These are phyloP conservation scores for Chrysoporthe deuterocubensis DNA, from an alignment of 2,329 filamentous ascomycete genomes.

Conservation along the genomic window DNA sequence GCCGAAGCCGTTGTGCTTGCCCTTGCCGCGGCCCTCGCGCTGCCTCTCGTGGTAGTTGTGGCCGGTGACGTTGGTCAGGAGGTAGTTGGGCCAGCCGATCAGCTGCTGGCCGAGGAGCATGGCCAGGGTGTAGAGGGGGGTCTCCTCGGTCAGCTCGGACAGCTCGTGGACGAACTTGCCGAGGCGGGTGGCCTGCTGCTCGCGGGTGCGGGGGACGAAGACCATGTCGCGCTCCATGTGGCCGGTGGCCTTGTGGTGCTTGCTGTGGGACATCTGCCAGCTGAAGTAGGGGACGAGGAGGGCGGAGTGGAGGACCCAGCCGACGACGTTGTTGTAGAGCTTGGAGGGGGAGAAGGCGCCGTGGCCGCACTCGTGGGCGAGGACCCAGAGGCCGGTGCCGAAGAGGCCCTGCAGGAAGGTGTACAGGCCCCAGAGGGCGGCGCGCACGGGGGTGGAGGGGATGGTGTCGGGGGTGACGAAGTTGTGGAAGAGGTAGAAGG, in stretches of 20 bases:
- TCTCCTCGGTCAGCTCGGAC: conserved; percentile 90
- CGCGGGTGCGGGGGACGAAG: conserved; percentile 90
- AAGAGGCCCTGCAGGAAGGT: conserved; percentile 90
- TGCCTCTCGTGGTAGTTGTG: conserved; percentile 94
- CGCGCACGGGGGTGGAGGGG: conserved; percentile 69
- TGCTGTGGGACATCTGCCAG: conserved; percentile 99
- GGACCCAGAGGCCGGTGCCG: conserved; percentile 91
- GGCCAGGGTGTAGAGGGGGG: conserved; percentile 78
- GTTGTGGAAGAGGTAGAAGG: conserved; percentile 88
- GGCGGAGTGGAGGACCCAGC: conserved; percentile 87
- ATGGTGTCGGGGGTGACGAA: conserved; percentile 86
- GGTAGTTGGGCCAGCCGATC: conserved; percentile 90
- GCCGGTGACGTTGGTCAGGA: conserved; percentile 89
- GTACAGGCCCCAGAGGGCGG: conserved; percentile 65
- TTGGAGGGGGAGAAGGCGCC: conserved; percentile 95
- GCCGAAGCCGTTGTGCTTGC: conserved; percentile 82
- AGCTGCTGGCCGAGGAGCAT: conserved; percentile 85
- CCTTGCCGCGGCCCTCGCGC: conserved; percentile 88
- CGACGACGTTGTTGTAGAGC: conserved; percentile 86
- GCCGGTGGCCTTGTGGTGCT: conserved; percentile 99
- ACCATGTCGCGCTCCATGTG: conserved; percentile 99
- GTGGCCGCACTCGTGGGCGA: conserved; percentile 98
- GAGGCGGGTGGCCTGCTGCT: conserved; percentile 75
- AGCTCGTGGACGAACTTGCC: conserved; percentile 81
- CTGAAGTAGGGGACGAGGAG: conserved; percentile 97